These are phyloP conservation scores for Pseudonectria foliicola DNA, from an alignment of 2,329 filamentous ascomycete genomes.

Conservation along the genomic window DNA sequence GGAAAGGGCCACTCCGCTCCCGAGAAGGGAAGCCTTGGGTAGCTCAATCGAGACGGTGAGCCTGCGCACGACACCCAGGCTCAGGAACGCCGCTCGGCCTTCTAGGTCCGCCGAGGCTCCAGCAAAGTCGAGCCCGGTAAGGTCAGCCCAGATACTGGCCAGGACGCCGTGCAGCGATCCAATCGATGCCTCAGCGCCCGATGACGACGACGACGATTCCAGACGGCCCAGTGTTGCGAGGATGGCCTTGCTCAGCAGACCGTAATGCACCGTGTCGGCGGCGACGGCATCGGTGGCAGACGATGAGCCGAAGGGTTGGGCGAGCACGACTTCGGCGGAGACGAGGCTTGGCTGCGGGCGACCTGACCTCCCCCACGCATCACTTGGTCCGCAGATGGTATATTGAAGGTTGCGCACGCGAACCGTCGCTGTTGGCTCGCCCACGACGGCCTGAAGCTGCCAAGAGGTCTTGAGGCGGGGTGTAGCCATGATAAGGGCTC, in stretches of 20 bases:
- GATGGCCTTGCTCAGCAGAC: slow-evolving; percentile 60
- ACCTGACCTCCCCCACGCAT: slow-evolving; percentile 59
- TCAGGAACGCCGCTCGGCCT: slow-evolving; percentile 23
- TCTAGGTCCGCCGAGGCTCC: slow-evolving; percentile 3
- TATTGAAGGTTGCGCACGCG: slow-evolving; percentile 56
- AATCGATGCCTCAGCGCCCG: background rate
- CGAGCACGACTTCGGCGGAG: slow-evolving; percentile 52
- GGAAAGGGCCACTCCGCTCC: slow-evolving; percentile 50
- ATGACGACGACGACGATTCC: slow-evolving; percentile 1
- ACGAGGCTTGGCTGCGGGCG: slow-evolving; percentile 56
- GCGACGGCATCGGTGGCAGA: slow-evolving; percentile 54
- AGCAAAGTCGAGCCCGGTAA: slow-evolving; percentile 19
- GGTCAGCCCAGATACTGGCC: slow-evolving; percentile 25
- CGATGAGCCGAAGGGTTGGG: slow-evolving; percentile 48
- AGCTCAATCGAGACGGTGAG: slow-evolving; percentile 49
- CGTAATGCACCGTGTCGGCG: slow-evolving; percentile 70
- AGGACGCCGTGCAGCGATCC: slow-evolving; percentile 23
- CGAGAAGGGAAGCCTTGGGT: slow-evolving; percentile 63
- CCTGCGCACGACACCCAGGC: slow-evolving; percentile 30
- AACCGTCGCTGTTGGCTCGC: slow-evolving; percentile 39
- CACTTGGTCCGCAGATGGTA: slow-evolving; percentile 48
- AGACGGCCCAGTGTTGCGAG: slow-evolving; percentile 38
- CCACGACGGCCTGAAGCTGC: slow-evolving; percentile 19
- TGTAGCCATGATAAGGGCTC: slow-evolving; percentile 8
- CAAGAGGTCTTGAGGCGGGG: slow-evolving; percentile 17